Percentiles rank a stretch among this genome's conserved stretches.
phyloP scores from a whole-genome alignment of 148 eudicot species.

The Limonium bicolor region DNA sequence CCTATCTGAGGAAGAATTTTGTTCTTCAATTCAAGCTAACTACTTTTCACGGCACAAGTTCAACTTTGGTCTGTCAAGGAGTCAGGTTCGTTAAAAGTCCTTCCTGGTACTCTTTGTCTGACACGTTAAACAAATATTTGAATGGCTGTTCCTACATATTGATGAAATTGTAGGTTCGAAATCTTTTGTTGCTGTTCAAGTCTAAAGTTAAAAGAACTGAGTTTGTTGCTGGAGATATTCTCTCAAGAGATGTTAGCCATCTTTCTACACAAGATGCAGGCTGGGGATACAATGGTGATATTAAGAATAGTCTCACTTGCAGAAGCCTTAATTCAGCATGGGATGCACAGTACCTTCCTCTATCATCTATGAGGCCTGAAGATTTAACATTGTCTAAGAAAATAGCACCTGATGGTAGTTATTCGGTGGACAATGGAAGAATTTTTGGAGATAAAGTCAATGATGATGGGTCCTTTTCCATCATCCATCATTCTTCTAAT shows the following conservation, averaged over 20 bases:
- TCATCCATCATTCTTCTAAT: background rate
- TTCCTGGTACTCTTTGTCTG: background rate
- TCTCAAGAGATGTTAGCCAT: too few species aligned
- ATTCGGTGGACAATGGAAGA: background rate
- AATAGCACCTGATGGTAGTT: background rate
- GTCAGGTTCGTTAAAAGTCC: constrained; percentile 24
- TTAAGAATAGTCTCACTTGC: background rate
- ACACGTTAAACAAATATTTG: background rate
- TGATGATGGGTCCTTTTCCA: too few species aligned
- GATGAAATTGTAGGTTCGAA: constrained; percentile 22
- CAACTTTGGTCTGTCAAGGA: constrained; percentile 26
- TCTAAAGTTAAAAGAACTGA: constrained; percentile 16
- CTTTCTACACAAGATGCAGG: background rate
- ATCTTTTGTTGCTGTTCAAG: constrained; percentile 25
- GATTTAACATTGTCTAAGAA: background rate
- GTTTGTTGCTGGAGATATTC: constrained; percentile 7
- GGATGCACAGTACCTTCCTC: background rate
- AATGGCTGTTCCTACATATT: background rate
- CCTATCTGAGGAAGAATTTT: constrained; percentile 25
- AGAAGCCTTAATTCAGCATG: too few species aligned
- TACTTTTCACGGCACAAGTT: constrained; percentile 21
- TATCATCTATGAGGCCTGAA: background rate
- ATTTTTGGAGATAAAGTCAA: background rate
- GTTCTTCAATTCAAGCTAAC: constrained; percentile 30
- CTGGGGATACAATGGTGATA: background rate